Percentiles rank a stretch among this genome's conserved stretches.
These are phyloP conservation scores for Cryptosporidium felis DNA, from an alignment of 169 alveolate genomes.

Conservation along the genomic window DNA sequence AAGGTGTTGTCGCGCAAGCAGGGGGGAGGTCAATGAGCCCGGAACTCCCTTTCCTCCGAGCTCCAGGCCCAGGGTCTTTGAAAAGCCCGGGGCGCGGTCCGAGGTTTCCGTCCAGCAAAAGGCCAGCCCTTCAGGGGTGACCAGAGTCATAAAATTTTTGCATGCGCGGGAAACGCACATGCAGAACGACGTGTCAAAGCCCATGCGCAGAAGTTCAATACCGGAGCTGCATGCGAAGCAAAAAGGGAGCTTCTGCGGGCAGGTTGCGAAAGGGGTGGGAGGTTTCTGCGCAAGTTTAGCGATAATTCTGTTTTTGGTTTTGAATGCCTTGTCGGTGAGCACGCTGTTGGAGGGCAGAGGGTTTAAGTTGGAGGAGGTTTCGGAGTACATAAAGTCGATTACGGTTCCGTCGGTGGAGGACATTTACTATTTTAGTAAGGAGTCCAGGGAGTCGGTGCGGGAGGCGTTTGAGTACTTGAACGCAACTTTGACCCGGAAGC, in stretches of 20 bases:
- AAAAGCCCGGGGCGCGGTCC: too few species aligned
- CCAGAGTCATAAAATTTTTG: constrained; percentile 23
- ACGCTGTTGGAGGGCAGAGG: background rate
- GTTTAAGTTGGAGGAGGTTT: background rate
- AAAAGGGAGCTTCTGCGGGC: background rate
- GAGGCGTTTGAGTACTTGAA: constrained; percentile 42
- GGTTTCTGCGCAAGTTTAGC: background rate
- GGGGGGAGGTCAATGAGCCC: background rate
- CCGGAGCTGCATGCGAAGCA: background rate
- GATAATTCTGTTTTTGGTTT: background rate
- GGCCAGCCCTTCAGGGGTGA: too few species aligned
- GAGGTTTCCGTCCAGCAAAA: too few species aligned
- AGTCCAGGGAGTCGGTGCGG: constrained; percentile 30
- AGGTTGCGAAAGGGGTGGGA: too few species aligned
- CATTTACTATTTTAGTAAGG: constrained; percentile 37
- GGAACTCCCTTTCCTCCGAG: background rate
- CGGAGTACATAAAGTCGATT: constrained; percentile 8
- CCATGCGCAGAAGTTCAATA: background rate
- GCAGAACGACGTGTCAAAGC: constrained; percentile 46
- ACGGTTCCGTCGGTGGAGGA: constrained; percentile 31
- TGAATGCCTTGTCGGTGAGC: constrained; percentile 6
- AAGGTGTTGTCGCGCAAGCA: background rate
- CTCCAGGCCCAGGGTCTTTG: constrained; percentile 16
- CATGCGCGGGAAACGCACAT: constrained; percentile 64
- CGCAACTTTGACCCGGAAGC: too few species aligned